phyloP scores from a whole-genome alignment of 441 rosid genomes.

The Sinapis alba region DNA sequence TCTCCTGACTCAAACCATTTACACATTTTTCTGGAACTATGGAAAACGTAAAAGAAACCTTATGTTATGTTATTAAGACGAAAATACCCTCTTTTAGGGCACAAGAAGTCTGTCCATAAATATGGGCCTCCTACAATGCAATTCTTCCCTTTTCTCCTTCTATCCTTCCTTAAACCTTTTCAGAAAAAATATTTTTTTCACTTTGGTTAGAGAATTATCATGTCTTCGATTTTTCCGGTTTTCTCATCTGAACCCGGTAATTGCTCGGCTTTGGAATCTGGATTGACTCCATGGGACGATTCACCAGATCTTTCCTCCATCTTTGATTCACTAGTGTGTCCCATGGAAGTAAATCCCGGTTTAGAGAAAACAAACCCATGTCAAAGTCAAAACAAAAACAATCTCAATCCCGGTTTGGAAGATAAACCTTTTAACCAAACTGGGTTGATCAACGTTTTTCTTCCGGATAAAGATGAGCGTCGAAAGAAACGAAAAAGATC shows the following conservation, averaged over 20 bases:
- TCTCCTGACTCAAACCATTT: background rate
- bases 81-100: conserved; percentile 3
- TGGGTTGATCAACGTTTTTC: background rate
- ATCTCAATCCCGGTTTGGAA: conserved; percentile 38
- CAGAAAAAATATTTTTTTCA: background rate
- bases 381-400: conserved; percentile 34
- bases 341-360: conserved; percentile 47
- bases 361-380: conserved; percentile 44
- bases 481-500: conserved; percentile 61
- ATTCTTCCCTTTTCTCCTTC: conserved; percentile 87
- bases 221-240: conserved; percentile 47
- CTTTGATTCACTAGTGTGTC: conserved; percentile 14
- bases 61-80: background rate
- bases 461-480: conserved; percentile 41
- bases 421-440: conserved; percentile 32
- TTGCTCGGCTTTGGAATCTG: conserved; percentile 45
- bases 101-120: conserved; percentile 49
- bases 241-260: conserved; percentile 36
- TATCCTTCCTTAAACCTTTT: conserved; percentile 34
- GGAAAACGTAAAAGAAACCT: background rate
- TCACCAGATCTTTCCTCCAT: conserved; percentile 41
- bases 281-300: conserved; percentile 67
- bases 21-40: conserved; percentile 6
- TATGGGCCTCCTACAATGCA: conserved; percentile 57
- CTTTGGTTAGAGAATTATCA: conserved; percentile 15